A percentile compares a stretch with the other conserved stretches of the same genome.
These are phyloP conservation scores for Neurospora sp. DNA, from an alignment of 495 filamentous ascomycete genomes.

Conservation along the genomic window DNA sequence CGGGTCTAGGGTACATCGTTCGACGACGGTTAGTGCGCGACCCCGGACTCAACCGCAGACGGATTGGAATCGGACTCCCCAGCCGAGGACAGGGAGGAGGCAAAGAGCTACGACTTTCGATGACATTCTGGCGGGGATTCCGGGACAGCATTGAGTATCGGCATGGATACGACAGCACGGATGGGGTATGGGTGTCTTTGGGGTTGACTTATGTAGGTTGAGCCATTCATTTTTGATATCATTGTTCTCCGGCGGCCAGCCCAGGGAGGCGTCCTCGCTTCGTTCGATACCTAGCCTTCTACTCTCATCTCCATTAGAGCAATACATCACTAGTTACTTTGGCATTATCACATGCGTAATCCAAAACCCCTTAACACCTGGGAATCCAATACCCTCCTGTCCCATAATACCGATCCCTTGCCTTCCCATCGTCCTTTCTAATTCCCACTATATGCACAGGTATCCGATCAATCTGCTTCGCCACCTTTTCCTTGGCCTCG, in stretches of 20 bases:
- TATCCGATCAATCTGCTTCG: slow-evolving; percentile 36
- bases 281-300: background rate
- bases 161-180: background rate
- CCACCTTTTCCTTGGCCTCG: background rate
- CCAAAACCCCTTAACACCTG: slow-evolving; percentile 6
- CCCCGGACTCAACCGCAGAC: background rate
- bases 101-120: slow-evolving; percentile 13
- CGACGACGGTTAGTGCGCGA: background rate
- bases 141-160: background rate
- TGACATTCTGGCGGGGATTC: slow-evolving; percentile 7
- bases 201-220: background rate
- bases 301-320: background rate
- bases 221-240: background rate
- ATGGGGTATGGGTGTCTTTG: background rate
- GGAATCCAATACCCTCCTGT: slow-evolving; percentile 34
- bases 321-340: background rate
- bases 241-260: background rate
- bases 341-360: background rate
- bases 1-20: background rate
- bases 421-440: slow-evolving; percentile 37
- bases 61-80: background rate
- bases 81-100: background rate
- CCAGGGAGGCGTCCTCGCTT: background rate
- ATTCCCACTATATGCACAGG: slow-evolving; percentile 48
- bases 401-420: slow-evolving; percentile 35